Percentiles rank a stretch among this genome's conserved stretches.
phyloP scores from a whole-genome alignment of 345 rosid species.

The Hirschfeldia incana region DNA sequence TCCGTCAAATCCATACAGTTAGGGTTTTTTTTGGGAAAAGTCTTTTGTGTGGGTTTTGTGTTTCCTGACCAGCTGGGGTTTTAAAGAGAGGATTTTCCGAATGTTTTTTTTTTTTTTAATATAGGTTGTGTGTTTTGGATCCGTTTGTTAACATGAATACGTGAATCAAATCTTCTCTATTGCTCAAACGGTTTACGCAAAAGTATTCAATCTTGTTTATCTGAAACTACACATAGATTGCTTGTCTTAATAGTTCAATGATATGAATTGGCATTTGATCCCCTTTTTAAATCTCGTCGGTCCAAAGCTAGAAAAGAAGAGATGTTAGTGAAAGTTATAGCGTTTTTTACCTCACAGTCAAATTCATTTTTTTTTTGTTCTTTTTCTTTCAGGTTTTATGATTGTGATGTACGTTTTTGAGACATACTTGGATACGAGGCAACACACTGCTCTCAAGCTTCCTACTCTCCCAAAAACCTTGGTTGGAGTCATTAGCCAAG shows the following conservation, averaged over 20 bases:
- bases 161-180: not conserved
- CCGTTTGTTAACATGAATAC: not conserved
- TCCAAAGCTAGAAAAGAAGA: not conserved
- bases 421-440: conserved; percentile 82
- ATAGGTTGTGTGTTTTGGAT: not conserved
- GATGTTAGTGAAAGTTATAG: not conserved
- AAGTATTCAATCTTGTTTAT: not conserved
- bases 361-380: not conserved
- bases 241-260: not conserved
- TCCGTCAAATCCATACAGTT: too few species aligned
- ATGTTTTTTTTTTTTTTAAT: not conserved
- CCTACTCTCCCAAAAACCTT: conserved; percentile 86
- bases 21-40: conserved; percentile 5
- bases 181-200: not conserved
- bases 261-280: not conserved
- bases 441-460: conserved; percentile 75
- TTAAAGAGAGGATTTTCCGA: not conserved
- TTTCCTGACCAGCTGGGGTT: not conserved
- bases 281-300: not conserved
- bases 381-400: conserved; percentile 73
- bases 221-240: not conserved
- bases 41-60: not conserved
- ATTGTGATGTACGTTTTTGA: conserved; percentile 86
- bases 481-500: conserved; percentile 88
- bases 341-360: not conserved